Percentiles rank a stretch among this genome's conserved stretches.
phyloP scores from a whole-genome alignment of 2,329 filamentous ascomycete species.

The Alternaria sp. region DNA sequence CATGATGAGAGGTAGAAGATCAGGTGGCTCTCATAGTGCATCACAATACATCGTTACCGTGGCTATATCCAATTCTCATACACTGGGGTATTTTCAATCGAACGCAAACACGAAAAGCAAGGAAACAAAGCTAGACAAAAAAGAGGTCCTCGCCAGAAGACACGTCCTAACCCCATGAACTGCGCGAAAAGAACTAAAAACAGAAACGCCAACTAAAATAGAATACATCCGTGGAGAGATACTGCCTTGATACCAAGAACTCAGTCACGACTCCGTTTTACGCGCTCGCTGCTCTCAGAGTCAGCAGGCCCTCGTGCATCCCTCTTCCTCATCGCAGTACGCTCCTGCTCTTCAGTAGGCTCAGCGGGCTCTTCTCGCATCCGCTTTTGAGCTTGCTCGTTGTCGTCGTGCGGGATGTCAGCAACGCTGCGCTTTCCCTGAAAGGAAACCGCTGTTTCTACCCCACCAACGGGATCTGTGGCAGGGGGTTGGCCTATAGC shows the following conservation, averaged over 20 bases:
- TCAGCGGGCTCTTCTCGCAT: background rate
- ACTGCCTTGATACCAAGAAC: accelerated
- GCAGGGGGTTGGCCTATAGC: background rate
- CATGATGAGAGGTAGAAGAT: too few species aligned
- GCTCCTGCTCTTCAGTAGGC: background rate
- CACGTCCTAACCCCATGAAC: background rate
- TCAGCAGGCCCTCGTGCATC: background rate
- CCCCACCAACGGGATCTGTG: background rate
- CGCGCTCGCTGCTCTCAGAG: background rate
- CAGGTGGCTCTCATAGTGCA: too few species aligned
- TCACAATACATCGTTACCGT: too few species aligned
- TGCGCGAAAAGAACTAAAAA: background rate
- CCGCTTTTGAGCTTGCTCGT: background rate
- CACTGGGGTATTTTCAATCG: background rate
- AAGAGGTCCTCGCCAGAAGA: background rate
- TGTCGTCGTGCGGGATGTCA: background rate
- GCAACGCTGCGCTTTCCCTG: background rate
- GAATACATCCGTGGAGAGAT: background rate
- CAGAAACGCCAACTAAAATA: background rate
- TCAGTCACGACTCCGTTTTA: background rate
- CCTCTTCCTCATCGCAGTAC: background rate
- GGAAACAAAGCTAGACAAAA: background rate
- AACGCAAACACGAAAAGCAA: background rate
- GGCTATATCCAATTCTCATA: background rate
- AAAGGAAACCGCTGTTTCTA: accelerated